Evolutionary conservation across 2,329 filamentous ascomycete species (phyloP).

Genomic region (Bipolaris oryzae): DNA sequence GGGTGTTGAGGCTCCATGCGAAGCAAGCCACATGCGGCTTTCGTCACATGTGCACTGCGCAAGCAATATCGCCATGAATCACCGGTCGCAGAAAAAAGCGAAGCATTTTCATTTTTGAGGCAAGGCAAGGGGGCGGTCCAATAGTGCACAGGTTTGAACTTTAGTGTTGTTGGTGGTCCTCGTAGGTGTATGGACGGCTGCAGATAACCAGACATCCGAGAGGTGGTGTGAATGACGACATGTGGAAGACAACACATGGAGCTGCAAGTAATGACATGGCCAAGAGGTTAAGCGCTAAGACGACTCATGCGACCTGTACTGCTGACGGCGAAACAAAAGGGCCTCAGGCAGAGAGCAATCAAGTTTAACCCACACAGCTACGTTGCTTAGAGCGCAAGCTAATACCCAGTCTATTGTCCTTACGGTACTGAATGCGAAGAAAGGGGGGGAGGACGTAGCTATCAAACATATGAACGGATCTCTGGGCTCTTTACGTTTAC

Average conservation of each 20-base stretch:
- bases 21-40: constrained; percentile 2
- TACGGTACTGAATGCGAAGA: too few relatives aligned
- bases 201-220: background rate
- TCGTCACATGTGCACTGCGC: constrained; percentile 8
- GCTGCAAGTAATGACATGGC: background rate
- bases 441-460: too few relatives aligned
- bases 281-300: background rate
- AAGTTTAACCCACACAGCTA: background rate
- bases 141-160: background rate
- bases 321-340: background rate
- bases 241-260: background rate
- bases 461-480: too few relatives aligned
- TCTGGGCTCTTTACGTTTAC: too few relatives aligned
- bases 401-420: too few relatives aligned
- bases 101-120: too few relatives aligned
- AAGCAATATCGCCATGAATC: background rate
- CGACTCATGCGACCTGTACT: background rate
- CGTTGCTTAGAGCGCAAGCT: too few relatives aligned
- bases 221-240: background rate
- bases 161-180: background rate
- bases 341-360: background rate
- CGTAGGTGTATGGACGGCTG: background rate
- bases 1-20: constrained; percentile 1
- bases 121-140: background rate
- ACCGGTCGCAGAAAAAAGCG: background rate